Evolutionary conservation across 805 yeast species (phyloP), one percentile per base, ranked within the genome.

Genomic region (Candida silvatica): DNA sequence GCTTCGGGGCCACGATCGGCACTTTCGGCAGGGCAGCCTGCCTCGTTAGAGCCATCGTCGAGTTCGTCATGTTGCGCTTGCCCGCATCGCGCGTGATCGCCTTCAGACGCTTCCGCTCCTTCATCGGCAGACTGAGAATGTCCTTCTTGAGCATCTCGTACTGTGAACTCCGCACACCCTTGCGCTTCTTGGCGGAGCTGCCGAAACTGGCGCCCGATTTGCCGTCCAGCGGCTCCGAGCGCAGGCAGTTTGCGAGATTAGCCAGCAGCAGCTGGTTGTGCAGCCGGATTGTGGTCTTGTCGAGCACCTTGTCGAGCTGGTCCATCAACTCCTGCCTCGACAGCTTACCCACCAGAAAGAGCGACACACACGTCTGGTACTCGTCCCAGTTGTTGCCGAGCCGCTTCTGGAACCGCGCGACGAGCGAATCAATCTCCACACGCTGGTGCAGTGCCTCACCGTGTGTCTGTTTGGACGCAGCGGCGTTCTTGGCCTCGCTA

Each of bases 181-280:
- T 55, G 56, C 74, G 46, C 45, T 70, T 66, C 24, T 49, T 52
- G 4, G 32, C 38, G 17, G 37, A 37, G 36, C 47, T 65, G 27
- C 75, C 74, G 49, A 71, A 71, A 2, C 75, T 72, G 42, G 71
- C 64, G 1, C 65, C 51, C 17, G 58, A 27, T 57, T 68, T 27
- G 44, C 67, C 69, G 44, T 76, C 85, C 5, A 69, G 62, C 0
- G 92, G 86, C 15, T 78, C 75, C 41, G 82, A 92, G 38, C 85
- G 69, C 37, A 85, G 64, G 4, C 95, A 73, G 56, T 88, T 90
- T 17, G 96, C 87, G 43, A 88, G 65, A 51, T 85, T 80, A 12
- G 94, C 77, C 37, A 90, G 64, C 29, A 90, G 59, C 30, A 90
- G 64, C 51, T 83, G 86, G 59, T 90, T 90, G 59, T 92, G 98